Conservation (phyloP, 768 basidiomycete genomes). For the Daedalea quercina region DNA sequence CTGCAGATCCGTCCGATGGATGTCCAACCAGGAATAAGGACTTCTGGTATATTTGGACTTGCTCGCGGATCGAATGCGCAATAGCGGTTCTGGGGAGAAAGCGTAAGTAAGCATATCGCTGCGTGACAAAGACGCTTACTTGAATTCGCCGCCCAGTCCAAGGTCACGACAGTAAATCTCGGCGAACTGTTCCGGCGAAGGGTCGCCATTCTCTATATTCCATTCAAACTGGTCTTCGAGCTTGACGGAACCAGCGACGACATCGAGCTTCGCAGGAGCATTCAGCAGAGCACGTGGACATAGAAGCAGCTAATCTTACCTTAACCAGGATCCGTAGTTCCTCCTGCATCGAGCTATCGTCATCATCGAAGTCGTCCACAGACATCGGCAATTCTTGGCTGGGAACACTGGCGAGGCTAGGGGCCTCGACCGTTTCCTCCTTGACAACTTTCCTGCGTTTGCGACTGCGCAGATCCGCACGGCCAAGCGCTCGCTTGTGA, state of each 20-base stretch:
- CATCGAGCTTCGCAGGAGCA: conserved; percentile 63
- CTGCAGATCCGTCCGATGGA: conserved; percentile 66
- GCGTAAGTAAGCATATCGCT: neutral
- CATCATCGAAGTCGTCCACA: conserved; percentile 57
- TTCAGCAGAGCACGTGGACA: neutral
- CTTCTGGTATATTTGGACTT: conserved; percentile 87
- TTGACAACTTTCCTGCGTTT: conserved; percentile 38
- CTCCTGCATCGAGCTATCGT: conserved; percentile 62
- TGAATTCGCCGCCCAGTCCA: conserved; percentile 89
- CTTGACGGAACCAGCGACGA: conserved; percentile 88
- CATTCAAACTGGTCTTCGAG: conserved; percentile 97
- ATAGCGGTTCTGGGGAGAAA: conserved; percentile 70
- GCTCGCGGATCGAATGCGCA: conserved; percentile 92
- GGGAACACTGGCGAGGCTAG: conserved; percentile 1
- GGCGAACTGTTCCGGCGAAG: conserved; percentile 90
- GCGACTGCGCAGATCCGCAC: conserved; percentile 25
- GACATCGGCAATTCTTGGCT: conserved; percentile 31
- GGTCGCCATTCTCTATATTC: conserved; percentile 78
- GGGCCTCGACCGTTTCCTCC: conserved; percentile 14
- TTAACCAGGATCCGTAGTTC: conserved; percentile 92
- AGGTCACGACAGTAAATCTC: conserved; percentile 81
- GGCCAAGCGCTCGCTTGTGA: conserved; percentile 24
- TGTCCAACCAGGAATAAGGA: conserved; percentile 89
- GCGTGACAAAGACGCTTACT: conserved; percentile 37
- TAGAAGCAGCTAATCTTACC: conserved; percentile 38